These are phyloP conservation scores for Acmispon strigosus DNA, from an alignment of 306 rosid genomes.

Conservation along the genomic window DNA sequence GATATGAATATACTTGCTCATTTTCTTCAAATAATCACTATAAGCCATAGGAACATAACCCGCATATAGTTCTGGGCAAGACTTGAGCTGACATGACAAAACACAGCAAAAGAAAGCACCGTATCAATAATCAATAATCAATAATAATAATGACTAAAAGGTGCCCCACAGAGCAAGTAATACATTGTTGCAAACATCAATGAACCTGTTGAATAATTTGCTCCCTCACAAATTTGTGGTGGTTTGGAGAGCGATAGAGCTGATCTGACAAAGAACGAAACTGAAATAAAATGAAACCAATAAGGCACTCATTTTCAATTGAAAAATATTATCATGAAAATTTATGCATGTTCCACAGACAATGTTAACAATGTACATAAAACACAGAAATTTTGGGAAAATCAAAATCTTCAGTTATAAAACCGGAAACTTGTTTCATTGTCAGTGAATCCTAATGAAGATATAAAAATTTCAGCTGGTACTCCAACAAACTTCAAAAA, in stretches of 20 bases:
- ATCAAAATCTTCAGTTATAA: neutral
- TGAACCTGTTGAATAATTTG: constrained; percentile 78
- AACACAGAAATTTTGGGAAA: neutral
- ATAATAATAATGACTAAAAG: neutral
- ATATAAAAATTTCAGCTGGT: neutral
- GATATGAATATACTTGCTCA: constrained; percentile 62
- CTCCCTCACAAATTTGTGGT: constrained; percentile 76
- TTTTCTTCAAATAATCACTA: constrained; percentile 70
- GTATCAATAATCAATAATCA: too few species aligned
- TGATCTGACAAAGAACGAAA: constrained; percentile 96
- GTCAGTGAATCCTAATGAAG: neutral
- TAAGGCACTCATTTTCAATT: constrained; percentile 13
- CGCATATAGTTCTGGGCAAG: constrained; percentile 43
- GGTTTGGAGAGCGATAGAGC: constrained; percentile 77
- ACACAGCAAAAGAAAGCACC: neutral
- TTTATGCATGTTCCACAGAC: neutral
- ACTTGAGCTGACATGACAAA: constrained; percentile 60
- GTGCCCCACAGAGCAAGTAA: neutral
- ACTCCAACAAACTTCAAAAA: neutral
- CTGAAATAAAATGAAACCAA: constrained; percentile 40
- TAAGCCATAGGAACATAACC: constrained; percentile 89
- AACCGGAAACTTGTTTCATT: constrained; percentile 7
- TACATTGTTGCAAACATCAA: constrained; percentile 1
- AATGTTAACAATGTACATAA: neutral
- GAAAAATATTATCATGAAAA: neutral